A percentile compares a stretch with the other conserved stretches of the same genome.
Conservation (phyloP, 2,329 filamentous ascomycete species). For the Zymoseptoria ardabiliae region DNA sequence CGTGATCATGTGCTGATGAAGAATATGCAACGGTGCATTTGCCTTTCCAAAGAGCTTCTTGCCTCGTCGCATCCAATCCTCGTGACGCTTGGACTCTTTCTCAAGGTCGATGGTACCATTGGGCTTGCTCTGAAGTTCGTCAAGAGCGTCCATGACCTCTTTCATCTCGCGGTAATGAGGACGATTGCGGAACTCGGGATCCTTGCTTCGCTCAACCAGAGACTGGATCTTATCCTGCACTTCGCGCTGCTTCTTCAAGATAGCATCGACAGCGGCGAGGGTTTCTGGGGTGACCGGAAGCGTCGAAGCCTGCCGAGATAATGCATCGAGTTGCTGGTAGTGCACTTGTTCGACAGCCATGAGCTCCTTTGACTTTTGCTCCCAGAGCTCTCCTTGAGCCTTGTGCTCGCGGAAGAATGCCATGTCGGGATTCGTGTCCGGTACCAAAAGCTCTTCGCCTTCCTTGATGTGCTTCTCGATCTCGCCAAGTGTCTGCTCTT, state of each 20-base stretch:
- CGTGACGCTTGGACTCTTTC: constrained; percentile 86
- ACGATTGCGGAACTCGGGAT: constrained; percentile 67
- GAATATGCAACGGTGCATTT: constrained; percentile 90
- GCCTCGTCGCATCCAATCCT: constrained; percentile 98
- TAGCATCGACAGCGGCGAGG: constrained; percentile 75
- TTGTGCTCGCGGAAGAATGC: constrained; percentile 68
- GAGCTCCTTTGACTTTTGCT: constrained; percentile 83
- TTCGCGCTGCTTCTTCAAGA: constrained; percentile 90
- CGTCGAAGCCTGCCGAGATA: constrained; percentile 72
- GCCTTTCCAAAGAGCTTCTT: constrained; percentile 98
- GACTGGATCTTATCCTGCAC: constrained; percentile 82
- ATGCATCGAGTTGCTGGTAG: constrained; percentile 86
- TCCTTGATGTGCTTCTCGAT: constrained; percentile 72
- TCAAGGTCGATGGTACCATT: constrained; percentile 86
- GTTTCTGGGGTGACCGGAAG: constrained; percentile 80
- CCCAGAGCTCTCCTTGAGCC: constrained; percentile 75
- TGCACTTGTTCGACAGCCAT: constrained; percentile 88
- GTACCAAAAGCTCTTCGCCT: constrained; percentile 69
- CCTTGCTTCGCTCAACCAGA: constrained; percentile 68
- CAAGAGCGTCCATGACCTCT: constrained; percentile 78
- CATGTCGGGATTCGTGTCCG: constrained; percentile 72
- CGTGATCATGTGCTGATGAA: constrained; percentile 89
- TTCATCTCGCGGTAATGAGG: constrained; percentile 86
- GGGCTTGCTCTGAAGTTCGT: constrained; percentile 87
- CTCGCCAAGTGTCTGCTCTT: constrained; percentile 66